Evolutionary conservation across 345 rosid species (phyloP), one percentile per base, ranked within the genome.

Genomic region (Clausena lansium): DNA sequence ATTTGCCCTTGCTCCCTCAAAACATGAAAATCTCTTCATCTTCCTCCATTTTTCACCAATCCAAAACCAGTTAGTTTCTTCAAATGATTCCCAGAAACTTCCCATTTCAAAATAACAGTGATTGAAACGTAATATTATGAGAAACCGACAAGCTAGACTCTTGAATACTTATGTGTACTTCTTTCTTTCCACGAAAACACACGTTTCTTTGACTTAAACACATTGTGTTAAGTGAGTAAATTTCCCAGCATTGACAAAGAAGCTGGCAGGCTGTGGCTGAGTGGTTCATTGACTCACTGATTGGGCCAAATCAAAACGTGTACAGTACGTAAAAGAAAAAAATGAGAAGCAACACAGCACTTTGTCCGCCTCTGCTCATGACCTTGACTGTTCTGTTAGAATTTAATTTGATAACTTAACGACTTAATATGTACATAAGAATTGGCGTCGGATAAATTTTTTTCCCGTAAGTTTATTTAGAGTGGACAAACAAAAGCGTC

Each of bases 241-340:
- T 25, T 35, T n/a, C 70, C 36, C 55, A 69, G 73, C n/a, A 55
- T 30, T 14, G 33, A 63, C n/a, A 32, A 55, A n/a, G n/a, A n/a
- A n/a, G n/a, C n/a, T n/a, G n/a, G n/a, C n/a, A n/a, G n/a, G n/a
- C n/a, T n/a, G n/a, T n/a, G n/a, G n/a, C n/a, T n/a, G n/a, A n/a
- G 32, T 63, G 35, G 22, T 13, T 9, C 27, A 10, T 45, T 45
- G 50, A 5, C 15, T 11, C 15, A 45, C 0, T 45, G 50, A 45
- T 15, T 32, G 64, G 63, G 32, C 36, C 78, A 62, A 33, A 27
- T 52, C 71, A 76, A 64, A 65, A 71, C 62, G 35, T 45, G 70
- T 45, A 45, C 69, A 20, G 22, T 1, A 33, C 39, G 30, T 39
- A 41, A 45, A 30, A 47, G 30, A 19, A 11, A 2, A 28, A n/a